phyloP scores from a whole-genome alignment of 73 alveolate genomes.

The Paramecium caudatum region DNA sequence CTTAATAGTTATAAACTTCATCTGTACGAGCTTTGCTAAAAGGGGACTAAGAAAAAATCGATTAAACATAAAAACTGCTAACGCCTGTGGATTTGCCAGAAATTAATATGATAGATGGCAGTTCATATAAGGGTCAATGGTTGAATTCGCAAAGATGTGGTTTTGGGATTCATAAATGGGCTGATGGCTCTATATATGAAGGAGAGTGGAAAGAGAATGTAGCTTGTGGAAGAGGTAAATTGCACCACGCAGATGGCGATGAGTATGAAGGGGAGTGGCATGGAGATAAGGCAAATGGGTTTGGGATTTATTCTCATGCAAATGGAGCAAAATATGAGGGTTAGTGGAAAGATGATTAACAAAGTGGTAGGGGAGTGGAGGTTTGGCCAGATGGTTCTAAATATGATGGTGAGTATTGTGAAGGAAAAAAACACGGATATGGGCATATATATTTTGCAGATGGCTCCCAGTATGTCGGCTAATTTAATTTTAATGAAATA shows the following conservation, averaged over 20 bases:
- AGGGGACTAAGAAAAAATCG: not conserved
- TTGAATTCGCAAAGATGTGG: slow-evolving; percentile 73
- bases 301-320: slow-evolving; percentile 70
- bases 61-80: not conserved
- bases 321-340: slow-evolving; percentile 79
- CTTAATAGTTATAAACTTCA: not conserved
- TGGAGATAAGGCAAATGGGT: slow-evolving; percentile 75
- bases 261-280: slow-evolving; percentile 76
- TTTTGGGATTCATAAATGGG: slow-evolving; percentile 61
- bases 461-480: slow-evolving; percentile 77
- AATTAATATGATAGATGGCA: slow-evolving; percentile 71
- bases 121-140: slow-evolving; percentile 77
- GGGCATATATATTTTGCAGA: slow-evolving; percentile 77
- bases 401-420: slow-evolving; percentile 80
- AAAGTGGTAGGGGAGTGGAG: slow-evolving; percentile 80
- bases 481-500: slow-evolving; percentile 67
- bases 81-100: not conserved
- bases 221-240: slow-evolving; percentile 79
- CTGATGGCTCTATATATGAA: slow-evolving; percentile 69
- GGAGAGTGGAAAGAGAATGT: slow-evolving; percentile 75
- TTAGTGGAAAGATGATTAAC: slow-evolving; percentile 79
- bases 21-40: not conserved
- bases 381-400: slow-evolving; percentile 84
- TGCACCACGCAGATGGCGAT: slow-evolving; percentile 78
- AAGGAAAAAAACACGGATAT: slow-evolving; percentile 75